Evolutionary conservation across 2,329 filamentous ascomycete genomes (phyloP).

Genomic region (Colletotrichum coccodes): DNA sequence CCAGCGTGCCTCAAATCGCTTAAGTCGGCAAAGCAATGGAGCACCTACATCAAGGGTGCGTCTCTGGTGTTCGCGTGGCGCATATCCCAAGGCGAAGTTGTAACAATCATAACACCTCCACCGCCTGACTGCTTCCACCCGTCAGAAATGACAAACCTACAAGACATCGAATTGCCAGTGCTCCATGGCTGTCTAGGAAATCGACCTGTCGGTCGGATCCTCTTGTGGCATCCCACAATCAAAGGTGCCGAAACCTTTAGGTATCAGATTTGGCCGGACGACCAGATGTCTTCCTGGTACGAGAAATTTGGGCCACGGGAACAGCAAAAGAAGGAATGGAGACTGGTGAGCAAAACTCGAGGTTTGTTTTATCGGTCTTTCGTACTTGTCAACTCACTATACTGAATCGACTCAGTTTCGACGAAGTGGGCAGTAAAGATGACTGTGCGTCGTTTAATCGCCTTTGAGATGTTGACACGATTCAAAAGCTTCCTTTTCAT

Average conservation of each 20-base stretch:
- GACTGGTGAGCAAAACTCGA: not conserved
- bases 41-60: not conserved
- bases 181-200: not conserved
- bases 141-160: not conserved
- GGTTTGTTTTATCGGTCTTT: too few relatives aligned
- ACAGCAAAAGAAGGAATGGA: not conserved
- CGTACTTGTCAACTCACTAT: rapidly evolving
- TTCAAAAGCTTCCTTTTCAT: not conserved
- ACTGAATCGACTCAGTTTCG: not conserved
- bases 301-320: not conserved
- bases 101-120: not conserved
- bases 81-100: not conserved
- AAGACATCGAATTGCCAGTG: not conserved
- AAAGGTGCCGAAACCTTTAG: not conserved
- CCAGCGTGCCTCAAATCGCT: not conserved
- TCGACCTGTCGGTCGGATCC: not conserved
- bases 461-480: too few relatives aligned
- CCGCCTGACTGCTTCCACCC: not conserved
- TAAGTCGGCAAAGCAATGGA: not conserved
- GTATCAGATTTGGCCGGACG: not conserved
- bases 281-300: not conserved
- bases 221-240: not conserved
- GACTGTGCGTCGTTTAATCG: too few relatives aligned
- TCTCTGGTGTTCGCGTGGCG: not conserved
- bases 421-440: not conserved